Evolutionary conservation across 495 filamentous ascomycete species (phyloP), one percentile per base, ranked within the genome.

Genomic region (Bathelium albidoporum): DNA sequence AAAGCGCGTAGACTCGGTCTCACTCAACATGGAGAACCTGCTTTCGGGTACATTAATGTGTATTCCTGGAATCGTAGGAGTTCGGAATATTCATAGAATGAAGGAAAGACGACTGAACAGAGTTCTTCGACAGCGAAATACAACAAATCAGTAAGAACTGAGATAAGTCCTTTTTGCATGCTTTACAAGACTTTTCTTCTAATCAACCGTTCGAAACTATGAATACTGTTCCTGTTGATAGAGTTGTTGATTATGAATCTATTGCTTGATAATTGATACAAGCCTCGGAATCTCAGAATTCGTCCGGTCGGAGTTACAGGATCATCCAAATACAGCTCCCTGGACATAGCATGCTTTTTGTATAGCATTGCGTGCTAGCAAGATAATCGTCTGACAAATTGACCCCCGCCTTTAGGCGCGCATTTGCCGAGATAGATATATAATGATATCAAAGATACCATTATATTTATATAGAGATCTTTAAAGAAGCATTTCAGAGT

Each of bases 331-430:
- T 26, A 55, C 0, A 55, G 49, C 49, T 55, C 24, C 49, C 49
- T 29, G 49, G 36, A 52, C 41, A 44, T 65, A 24, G 22, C 41
- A 65, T 65, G 29, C 32, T 61, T 65, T 49, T 28, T 36, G n/a
- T 31, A 44, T 65, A n/a, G 63, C 28, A 65, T 65, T 65, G 59
- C 63, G 63, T 65, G 63, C 55, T 65, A 29, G 59, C 14, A 26
- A 31, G 24, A 55, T 55, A 29, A 55, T 29, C 49, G 16, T 61
- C 62, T 64, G 62, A 65, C 63, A 65, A 65, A 65, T 65, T 52
- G 61, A 44, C 43, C 58, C 58, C 58, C 63, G 29, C 45, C 7
- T 41, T n/a, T 32, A 26, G 16, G 32, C 18, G 45, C 52, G 20
- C 14, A 16, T 5, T n/a, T 49, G 20, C 44, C 44, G 1, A 49